A percentile compares a stretch with the other conserved stretches of the same genome.
phyloP scores from a whole-genome alignment of 1,284 basidiomycete species.

The Gymnopus androsaceus region DNA sequence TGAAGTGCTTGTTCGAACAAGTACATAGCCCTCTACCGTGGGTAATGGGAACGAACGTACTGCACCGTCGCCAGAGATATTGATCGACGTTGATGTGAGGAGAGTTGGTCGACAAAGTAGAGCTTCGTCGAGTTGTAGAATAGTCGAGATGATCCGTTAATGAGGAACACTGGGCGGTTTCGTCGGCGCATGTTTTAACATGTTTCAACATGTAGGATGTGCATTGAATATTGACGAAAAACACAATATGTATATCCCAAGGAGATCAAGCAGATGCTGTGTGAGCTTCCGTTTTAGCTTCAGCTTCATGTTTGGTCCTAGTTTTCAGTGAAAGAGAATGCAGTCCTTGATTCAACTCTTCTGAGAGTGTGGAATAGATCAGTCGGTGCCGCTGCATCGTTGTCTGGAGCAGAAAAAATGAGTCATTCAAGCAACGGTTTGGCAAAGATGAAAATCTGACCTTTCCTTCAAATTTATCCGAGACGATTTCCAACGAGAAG shows the following conservation, averaged over 20 bases:
- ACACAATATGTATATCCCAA: background rate
- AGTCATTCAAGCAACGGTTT: background rate
- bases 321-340: slow-evolving; percentile 79
- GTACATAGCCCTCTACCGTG: slow-evolving; percentile 9
- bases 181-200: too few relatives aligned
- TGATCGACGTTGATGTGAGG: slow-evolving; percentile 6
- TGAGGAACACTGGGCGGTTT: background rate
- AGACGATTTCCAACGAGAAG: slow-evolving; percentile 72
- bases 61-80: slow-evolving; percentile 7
- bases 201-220: slow-evolving; percentile 1
- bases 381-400: slow-evolving; percentile 79
- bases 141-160: background rate
- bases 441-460: slow-evolving; percentile 37
- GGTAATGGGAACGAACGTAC: slow-evolving; percentile 1
- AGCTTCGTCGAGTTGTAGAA: background rate
- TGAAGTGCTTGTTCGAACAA: background rate
- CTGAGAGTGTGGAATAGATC: slow-evolving; percentile 67
- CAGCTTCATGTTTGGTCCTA: slow-evolving; percentile 59
- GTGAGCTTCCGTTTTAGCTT: background rate
- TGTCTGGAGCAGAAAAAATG: slow-evolving; percentile 40
- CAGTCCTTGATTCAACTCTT: slow-evolving; percentile 68
- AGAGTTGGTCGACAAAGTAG: background rate
- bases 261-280: background rate
- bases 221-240: background rate
- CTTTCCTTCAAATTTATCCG: slow-evolving; percentile 71